Conservation (phyloP, 1,284 basidiomycete genomes). For the Moniliella sp. region DNA sequence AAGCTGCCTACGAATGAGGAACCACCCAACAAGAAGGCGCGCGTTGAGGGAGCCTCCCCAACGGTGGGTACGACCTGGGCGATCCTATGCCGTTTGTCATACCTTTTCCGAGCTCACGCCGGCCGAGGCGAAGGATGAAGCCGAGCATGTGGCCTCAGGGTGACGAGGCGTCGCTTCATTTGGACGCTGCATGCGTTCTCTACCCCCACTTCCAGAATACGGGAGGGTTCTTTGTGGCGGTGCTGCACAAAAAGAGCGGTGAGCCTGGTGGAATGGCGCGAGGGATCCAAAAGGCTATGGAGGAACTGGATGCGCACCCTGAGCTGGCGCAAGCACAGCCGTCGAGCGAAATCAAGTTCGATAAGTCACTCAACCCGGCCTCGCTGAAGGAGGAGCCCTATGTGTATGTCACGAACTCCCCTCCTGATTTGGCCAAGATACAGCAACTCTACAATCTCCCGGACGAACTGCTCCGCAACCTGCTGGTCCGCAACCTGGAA, state of each 20-base stretch:
- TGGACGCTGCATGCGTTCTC: constrained; percentile 26
- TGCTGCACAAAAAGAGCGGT: constrained; percentile 51
- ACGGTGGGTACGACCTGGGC: too few species aligned
- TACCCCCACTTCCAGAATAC: constrained; percentile 91
- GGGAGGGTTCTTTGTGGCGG: constrained; percentile 87
- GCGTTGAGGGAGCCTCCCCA: too few species aligned
- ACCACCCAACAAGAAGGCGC: too few species aligned
- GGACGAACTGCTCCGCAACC: constrained; percentile 37
- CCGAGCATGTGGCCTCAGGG: constrained; percentile 28
- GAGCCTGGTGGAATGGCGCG: constrained; percentile 22
- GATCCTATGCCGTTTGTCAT: too few species aligned
- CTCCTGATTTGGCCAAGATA: constrained; percentile 14
- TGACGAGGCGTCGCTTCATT: constrained; percentile 17
- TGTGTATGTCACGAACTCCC: constrained; percentile 3
- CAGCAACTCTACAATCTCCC: constrained; percentile 29
- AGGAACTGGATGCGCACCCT: constrained; percentile 4
- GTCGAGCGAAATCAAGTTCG: too few species aligned
- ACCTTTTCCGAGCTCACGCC: too few species aligned
- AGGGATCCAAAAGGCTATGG: constrained; percentile 28
- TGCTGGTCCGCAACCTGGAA: constrained; percentile 66
- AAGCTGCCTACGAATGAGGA: too few species aligned
- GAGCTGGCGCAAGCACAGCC: too few species aligned
- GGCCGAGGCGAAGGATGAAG: constrained; percentile 15
- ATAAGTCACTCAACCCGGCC: constrained; percentile 1
- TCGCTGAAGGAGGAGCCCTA: constrained; percentile 8